Percentiles rank a stretch among this genome's conserved stretches.
Evolutionary conservation across 345 rosid species (phyloP).

Genomic region (Lenwebbia sp.): DNA sequence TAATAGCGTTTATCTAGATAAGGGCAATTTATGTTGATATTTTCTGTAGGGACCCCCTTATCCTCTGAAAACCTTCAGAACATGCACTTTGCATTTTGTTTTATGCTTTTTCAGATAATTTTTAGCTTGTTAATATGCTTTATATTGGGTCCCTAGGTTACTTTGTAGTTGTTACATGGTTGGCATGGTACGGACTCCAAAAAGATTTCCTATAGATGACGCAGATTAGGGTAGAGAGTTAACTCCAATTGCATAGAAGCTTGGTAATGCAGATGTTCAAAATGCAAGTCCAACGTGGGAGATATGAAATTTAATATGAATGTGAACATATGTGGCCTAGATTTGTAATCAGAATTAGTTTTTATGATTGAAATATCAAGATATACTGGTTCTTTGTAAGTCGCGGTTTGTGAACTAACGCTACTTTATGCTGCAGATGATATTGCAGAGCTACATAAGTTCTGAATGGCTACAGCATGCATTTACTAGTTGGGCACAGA

Average conservation of each 20-base stretch:
- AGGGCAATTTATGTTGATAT: background rate
- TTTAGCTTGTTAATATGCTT: background rate
- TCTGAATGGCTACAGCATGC: conserved; percentile 55
- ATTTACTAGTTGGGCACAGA: conserved; percentile 55
- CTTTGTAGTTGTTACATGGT: background rate
- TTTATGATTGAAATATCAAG: background rate
- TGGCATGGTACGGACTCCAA: background rate
- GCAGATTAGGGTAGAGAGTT: background rate
- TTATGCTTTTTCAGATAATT: background rate
- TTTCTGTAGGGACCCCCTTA: background rate
- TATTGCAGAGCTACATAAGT: conserved; percentile 48
- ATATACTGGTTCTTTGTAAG: background rate
- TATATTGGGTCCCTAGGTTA: background rate
- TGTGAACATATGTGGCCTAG: background rate
- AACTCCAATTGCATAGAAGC: background rate
- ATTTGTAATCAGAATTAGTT: background rate
- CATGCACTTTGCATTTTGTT: background rate
- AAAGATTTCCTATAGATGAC: background rate
- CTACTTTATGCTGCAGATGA: conserved; percentile 43
- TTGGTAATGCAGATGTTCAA: background rate
- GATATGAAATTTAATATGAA: background rate
- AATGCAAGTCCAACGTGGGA: background rate
- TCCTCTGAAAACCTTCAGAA: background rate
- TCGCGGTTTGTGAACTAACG: background rate
- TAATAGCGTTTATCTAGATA: background rate